Percentiles rank a stretch among this genome's conserved stretches.
phyloP scores from a whole-genome alignment of 768 basidiomycete species.

The Lentinula guzmanii region DNA sequence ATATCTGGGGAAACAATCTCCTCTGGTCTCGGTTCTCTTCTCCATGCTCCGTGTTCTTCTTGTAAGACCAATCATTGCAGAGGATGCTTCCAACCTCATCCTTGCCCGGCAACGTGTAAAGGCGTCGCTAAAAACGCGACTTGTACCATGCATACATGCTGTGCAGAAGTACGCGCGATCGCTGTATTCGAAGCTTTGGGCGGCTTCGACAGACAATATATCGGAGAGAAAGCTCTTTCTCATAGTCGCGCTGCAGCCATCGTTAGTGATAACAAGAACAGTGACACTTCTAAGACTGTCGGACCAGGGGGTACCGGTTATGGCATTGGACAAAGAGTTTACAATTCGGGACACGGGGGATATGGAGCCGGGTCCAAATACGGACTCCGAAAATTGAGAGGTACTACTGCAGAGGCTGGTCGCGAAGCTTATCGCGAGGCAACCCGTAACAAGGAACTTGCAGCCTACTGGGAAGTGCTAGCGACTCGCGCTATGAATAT shows the following conservation, averaged over 20 bases:
- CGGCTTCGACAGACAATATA: conserved; percentile 40
- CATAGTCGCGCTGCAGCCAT: conserved; percentile 28
- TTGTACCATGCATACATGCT: conserved; percentile 36
- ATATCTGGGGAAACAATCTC: conserved; percentile 21
- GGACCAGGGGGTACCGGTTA: conserved; percentile 54
- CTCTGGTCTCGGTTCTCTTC: conserved; percentile 23
- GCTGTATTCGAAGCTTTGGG: conserved; percentile 45
- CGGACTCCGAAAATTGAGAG: not conserved
- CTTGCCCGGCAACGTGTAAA: conserved; percentile 35
- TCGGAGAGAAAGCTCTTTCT: conserved; percentile 33
- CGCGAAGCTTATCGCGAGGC: not conserved
- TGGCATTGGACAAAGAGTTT: conserved; percentile 12
- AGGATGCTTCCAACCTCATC: conserved; percentile 36
- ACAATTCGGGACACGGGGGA: not conserved
- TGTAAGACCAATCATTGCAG: conserved; percentile 43
- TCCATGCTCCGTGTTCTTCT: conserved; percentile 36
- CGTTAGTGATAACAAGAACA: conserved; percentile 20
- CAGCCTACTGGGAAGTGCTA: conserved; percentile 32
- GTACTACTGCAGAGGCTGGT: not conserved
- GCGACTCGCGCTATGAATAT: conserved; percentile 31
- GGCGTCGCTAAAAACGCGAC: conserved; percentile 23
- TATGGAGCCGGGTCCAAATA: not conserved
- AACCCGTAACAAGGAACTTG: conserved; percentile 11
- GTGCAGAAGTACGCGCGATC: conserved; percentile 41
- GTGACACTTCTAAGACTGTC: conserved; percentile 20